These are phyloP conservation scores for Claviceps pusilla DNA, from an alignment of 2,329 filamentous ascomycete species.

Conservation along the genomic window DNA sequence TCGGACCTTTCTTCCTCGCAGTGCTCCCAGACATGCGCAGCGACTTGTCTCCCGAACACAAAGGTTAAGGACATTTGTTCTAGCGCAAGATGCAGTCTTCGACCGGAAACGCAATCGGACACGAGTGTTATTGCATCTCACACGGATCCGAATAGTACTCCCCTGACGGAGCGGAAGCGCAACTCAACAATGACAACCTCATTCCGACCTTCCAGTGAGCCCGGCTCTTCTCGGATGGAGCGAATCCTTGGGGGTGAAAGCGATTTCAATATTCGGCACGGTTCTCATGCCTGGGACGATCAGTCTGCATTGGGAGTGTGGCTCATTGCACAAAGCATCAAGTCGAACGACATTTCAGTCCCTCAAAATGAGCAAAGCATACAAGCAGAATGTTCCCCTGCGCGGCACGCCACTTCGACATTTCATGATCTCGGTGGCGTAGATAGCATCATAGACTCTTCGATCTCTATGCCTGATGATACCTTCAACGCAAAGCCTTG, in stretches of 20 bases:
- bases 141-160: background rate
- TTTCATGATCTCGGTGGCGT: background rate
- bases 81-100: background rate
- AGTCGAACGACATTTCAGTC: conserved; percentile 14
- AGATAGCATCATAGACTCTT: conserved; percentile 7
- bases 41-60: background rate
- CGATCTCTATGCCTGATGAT: conserved; percentile 1
- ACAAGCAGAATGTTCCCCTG: background rate
- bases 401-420: background rate
- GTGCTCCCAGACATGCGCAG: background rate
- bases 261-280: conserved; percentile 16
- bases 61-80: background rate
- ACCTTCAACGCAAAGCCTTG: background rate
- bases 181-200: conserved; percentile 1
- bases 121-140: background rate
- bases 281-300: conserved; percentile 17
- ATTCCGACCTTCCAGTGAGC: conserved; percentile 1
- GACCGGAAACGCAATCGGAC: background rate
- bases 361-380: conserved; percentile 7
- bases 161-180: background rate
- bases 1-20: conserved; percentile 1
- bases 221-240: conserved; percentile 6
- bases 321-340: conserved; percentile 21
- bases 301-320: conserved; percentile 22
- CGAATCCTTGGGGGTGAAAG: conserved; percentile 10